Evolutionary conservation across 192 early-diverging fungal species (phyloP).

Genomic region (Umbelopsis ramanniana): DNA sequence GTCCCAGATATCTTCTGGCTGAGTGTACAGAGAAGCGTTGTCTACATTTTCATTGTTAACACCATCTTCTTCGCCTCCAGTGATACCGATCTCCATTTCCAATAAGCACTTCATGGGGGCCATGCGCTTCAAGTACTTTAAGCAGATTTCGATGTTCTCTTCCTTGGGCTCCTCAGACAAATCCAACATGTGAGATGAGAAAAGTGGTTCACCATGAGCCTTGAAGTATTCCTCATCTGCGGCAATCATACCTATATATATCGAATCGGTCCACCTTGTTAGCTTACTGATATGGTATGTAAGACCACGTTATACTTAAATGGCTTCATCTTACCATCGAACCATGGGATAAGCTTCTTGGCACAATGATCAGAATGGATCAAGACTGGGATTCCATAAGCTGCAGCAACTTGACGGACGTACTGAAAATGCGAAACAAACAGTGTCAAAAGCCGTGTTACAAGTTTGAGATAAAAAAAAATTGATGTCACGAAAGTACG

Average conservation of each 20-base stretch:
- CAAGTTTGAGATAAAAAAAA: neutral
- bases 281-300: neutral
- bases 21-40: slow-evolving; percentile 90
- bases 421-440: slow-evolving; percentile 26
- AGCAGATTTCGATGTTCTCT: slow-evolving; percentile 90
- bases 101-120: slow-evolving; percentile 84
- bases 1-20: slow-evolving; percentile 95
- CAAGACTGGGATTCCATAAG: slow-evolving; percentile 59
- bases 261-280: neutral
- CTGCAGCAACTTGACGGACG: slow-evolving; percentile 37
- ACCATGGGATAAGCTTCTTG: slow-evolving; percentile 84
- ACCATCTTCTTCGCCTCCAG: slow-evolving; percentile 98
- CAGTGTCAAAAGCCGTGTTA: neutral
- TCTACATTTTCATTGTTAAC: slow-evolving; percentile 95
- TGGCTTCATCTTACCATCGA: slow-evolving; percentile 1
- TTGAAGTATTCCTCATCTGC: slow-evolving; percentile 95
- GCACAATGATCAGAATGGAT: slow-evolving; percentile 97
- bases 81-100: slow-evolving; percentile 99
- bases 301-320: neutral
- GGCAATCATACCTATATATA: slow-evolving; percentile 69
- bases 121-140: slow-evolving; percentile 93
- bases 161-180: slow-evolving; percentile 93
- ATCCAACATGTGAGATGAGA: slow-evolving; percentile 98
- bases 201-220: slow-evolving; percentile 90
- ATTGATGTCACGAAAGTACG: slow-evolving; percentile 32